Conservation (phyloP, 495 filamentous ascomycete genomes). For the Talaromyces trachyspermus region DNA sequence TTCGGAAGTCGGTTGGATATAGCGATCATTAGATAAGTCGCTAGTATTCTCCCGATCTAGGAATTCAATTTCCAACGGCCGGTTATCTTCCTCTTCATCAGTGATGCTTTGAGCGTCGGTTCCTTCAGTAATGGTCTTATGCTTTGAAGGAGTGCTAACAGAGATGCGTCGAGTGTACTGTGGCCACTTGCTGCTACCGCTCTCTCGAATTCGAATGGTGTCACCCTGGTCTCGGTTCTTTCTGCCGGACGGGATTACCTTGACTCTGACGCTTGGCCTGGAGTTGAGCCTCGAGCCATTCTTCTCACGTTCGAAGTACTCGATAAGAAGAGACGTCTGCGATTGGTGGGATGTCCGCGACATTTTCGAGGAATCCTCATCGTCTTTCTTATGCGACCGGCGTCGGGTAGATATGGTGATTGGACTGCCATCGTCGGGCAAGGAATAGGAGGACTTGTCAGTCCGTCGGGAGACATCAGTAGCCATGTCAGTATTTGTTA, state of each 20-base stretch:
- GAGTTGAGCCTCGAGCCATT: slow-evolving; percentile 47
- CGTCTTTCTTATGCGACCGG: slow-evolving; percentile 44
- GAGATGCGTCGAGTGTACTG: slow-evolving; percentile 60
- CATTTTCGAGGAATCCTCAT: slow-evolving; percentile 44
- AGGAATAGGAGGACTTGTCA: slow-evolving; percentile 76
- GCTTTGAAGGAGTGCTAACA: slow-evolving; percentile 44
- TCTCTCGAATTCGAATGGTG: slow-evolving; percentile 76
- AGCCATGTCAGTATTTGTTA: slow-evolving; percentile 64
- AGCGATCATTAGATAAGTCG: slow-evolving; percentile 54
- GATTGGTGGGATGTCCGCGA: slow-evolving; percentile 51
- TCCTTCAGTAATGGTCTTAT: slow-evolving; percentile 41
- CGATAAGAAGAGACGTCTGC: slow-evolving; percentile 91
- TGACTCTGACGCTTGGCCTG: slow-evolving; percentile 88
- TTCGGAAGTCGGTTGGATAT: slow-evolving; percentile 61
- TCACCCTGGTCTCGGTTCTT: slow-evolving; percentile 54
- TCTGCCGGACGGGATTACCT: slow-evolving; percentile 75
- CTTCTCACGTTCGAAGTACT: slow-evolving; percentile 94
- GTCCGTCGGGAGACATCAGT: slow-evolving; percentile 71
- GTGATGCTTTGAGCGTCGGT: slow-evolving; percentile 51
- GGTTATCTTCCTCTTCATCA: slow-evolving; percentile 67
- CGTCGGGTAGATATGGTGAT: slow-evolving; percentile 75
- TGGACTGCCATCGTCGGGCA: slow-evolving; percentile 92
- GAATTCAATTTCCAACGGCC: slow-evolving; percentile 81
- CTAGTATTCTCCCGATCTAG: slow-evolving; percentile 49
- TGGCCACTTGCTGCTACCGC: slow-evolving; percentile 55